Conservation (phyloP, 2,329 filamentous ascomycete species). For the Aschersonia sp. region DNA sequence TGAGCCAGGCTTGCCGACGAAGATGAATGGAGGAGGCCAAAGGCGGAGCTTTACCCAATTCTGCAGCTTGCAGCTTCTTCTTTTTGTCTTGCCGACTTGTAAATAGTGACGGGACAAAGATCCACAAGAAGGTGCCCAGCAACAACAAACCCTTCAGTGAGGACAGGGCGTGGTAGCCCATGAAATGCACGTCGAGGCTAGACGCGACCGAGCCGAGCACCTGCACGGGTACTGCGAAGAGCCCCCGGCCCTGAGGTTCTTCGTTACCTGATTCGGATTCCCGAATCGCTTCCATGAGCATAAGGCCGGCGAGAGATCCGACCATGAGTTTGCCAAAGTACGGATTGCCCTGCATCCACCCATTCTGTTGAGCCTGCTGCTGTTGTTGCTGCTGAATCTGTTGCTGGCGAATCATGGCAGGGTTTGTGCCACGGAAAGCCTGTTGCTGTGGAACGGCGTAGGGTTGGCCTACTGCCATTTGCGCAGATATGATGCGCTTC, state of each 20-base stretch:
- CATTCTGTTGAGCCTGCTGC: conserved; percentile 32
- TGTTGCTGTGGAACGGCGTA: conserved; percentile 32
- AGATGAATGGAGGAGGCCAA: conserved; percentile 73
- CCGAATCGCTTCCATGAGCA: conserved; percentile 73
- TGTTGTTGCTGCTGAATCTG: conserved; percentile 38
- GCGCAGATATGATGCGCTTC: conserved; percentile 44
- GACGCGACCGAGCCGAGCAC: conserved; percentile 35
- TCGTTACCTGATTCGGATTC: conserved; percentile 52
- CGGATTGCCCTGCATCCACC: conserved; percentile 38
- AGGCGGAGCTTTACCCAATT: conserved; percentile 46
- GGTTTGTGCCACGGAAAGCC: conserved; percentile 27
- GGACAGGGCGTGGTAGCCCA: conserved; percentile 38
- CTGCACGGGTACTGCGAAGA: conserved; percentile 49
- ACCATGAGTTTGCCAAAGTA: conserved; percentile 75
- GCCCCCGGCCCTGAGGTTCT: conserved; percentile 47
- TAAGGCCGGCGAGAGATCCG: conserved; percentile 77
- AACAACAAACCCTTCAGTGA: conserved; percentile 39
- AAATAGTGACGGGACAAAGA: conserved; percentile 39
- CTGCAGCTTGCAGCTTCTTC: conserved; percentile 30
- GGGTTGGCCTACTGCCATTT: conserved; percentile 38
- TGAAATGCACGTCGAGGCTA: conserved; percentile 34
- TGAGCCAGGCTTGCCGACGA: conserved; percentile 80
- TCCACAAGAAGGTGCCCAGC: conserved; percentile 38
- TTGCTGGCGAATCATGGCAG: conserved; percentile 36
- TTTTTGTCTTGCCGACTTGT: conserved; percentile 30